Conservation (phyloP, 805 yeast species). For the Huiozyma sinensis region DNA sequence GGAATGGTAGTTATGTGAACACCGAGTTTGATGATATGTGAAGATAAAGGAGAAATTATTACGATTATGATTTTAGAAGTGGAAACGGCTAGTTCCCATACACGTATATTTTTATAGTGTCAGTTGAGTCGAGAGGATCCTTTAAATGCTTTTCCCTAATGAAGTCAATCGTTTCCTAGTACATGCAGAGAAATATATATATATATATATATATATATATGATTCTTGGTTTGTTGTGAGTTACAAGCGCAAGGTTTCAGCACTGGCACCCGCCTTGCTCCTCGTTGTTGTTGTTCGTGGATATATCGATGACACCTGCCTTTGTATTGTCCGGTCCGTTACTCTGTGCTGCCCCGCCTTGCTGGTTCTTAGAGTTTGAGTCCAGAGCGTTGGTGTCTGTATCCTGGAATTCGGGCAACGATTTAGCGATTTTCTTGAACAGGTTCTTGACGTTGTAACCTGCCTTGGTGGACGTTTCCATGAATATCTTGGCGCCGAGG, state of each 20-base stretch:
- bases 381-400: constrained; percentile 17
- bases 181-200: neutral
- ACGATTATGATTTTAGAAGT: no score
- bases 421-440: constrained; percentile 83
- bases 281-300: constrained; percentile 28
- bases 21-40: constrained; percentile 36
- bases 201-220: neutral
- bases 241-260: constrained; percentile 7
- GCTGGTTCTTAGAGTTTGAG: constrained; percentile 7
- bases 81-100: no score
- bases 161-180: no score
- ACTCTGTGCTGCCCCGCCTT: constrained; percentile 24
- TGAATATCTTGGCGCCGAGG: constrained; percentile 66
- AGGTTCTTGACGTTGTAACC: constrained; percentile 87
- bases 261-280: constrained; percentile 34
- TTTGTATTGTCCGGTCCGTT: constrained; percentile 24
- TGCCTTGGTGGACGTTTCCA: constrained; percentile 91
- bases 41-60: neutral
- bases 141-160: no score
- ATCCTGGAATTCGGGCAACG: constrained; percentile 71
- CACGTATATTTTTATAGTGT: no score
- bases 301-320: constrained; percentile 36
- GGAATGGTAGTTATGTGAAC: constrained; percentile 48
- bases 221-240: neutral
- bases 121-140: no score